These are phyloP conservation scores for Xanthoceras sorbifolium DNA, from an alignment of 345 rosid genomes.

Conservation along the genomic window DNA sequence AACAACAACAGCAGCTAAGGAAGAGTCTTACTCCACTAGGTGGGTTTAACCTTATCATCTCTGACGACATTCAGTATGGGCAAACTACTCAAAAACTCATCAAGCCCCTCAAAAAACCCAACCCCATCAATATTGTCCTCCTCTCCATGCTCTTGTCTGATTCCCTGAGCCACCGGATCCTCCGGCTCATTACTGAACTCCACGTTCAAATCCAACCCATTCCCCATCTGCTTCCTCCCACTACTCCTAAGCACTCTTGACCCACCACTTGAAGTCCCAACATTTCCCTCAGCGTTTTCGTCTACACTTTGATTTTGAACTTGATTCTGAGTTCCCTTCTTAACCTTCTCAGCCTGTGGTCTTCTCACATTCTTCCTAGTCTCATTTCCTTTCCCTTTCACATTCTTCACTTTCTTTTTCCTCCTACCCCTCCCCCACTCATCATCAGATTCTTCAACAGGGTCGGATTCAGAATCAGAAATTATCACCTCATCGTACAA, in stretches of 20 bases:
- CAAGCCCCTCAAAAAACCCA: constrained; percentile 92
- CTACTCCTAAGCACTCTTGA: constrained; percentile 39
- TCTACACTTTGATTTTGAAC: constrained; percentile 2
- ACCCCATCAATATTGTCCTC: constrained; percentile 85
- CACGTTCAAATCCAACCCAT: constrained; percentile 90
- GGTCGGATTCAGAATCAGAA: constrained; percentile 60
- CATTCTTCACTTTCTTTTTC: constrained; percentile 47
- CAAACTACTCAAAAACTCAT: constrained; percentile 88
- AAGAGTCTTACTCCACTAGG: constrained; percentile 53
- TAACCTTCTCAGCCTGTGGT: constrained; percentile 37
- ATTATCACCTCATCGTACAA: constrained; percentile 52
- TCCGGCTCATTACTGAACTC: constrained; percentile 91
- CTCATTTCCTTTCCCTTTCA: constrained; percentile 44
- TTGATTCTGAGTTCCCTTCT: constrained; percentile 33
- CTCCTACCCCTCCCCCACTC: constrained; percentile 50
- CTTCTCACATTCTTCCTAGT: constrained; percentile 41
- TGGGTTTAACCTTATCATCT: constrained; percentile 81
- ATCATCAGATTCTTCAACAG: constrained; percentile 45
- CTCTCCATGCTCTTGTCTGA: constrained; percentile 51
- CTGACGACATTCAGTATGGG: constrained; percentile 86
- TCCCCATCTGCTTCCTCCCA: constrained; percentile 50
- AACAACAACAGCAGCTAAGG: constrained; percentile 27
- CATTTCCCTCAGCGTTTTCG: constrained; percentile 12
- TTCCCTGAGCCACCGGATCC: constrained; percentile 47
- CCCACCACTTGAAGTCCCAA: constrained; percentile 26